These are phyloP conservation scores for Candida labiduridarum DNA, from an alignment of 1,139 yeast genomes.

Conservation along the genomic window DNA sequence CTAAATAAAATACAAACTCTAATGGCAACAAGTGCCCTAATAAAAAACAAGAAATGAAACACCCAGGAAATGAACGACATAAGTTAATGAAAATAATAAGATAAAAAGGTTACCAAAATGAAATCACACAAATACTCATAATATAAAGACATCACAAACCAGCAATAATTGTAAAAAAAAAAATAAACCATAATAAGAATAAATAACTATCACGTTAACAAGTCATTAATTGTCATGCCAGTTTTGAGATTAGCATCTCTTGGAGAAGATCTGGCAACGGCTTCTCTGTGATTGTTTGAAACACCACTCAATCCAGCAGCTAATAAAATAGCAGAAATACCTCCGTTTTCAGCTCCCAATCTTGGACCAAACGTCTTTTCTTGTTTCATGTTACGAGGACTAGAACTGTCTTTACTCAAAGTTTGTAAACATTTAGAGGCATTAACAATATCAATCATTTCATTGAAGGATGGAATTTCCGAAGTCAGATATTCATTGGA, in stretches of 20 bases:
- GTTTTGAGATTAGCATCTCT: conserved; percentile 13
- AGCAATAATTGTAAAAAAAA: neutral
- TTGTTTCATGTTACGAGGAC: neutral
- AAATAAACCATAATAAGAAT: neutral
- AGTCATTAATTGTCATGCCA: conserved; percentile 33
- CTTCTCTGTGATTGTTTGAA: conserved; percentile 1
- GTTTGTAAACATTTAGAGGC: conserved; percentile 46
- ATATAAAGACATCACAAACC: neutral
- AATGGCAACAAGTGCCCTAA: neutral
- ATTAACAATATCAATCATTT: conserved; percentile 38
- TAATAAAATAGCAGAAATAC: conserved; percentile 29
- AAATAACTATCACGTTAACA: conserved; percentile 20
- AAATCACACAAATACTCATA: neutral
- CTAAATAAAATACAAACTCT: conserved; percentile 2
- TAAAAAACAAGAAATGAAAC: neutral
- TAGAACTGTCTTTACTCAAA: conserved; percentile 16
- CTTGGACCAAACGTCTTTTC: neutral
- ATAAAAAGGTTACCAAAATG: neutral
- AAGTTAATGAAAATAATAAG: neutral
- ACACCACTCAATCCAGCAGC: conserved; percentile 26
- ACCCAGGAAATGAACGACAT: conserved; percentile 1
- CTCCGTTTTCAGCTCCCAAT: conserved; percentile 14
- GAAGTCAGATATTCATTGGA: conserved; percentile 1
- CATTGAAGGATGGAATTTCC: conserved; percentile 16
- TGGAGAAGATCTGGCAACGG: neutral